Conservation (phyloP, 257 asterid species). For the Striga asiatica region DNA sequence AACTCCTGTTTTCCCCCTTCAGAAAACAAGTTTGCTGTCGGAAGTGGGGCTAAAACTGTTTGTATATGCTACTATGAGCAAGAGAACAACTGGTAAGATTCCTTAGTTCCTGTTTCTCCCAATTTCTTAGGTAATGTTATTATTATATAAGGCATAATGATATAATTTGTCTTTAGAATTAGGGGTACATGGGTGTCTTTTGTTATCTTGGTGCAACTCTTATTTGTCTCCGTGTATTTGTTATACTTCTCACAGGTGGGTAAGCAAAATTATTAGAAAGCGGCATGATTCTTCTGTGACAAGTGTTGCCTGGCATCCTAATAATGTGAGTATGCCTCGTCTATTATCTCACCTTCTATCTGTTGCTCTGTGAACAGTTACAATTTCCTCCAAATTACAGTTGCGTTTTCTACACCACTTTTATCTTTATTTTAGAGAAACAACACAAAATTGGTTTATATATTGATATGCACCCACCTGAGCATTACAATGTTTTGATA, state of each 20-base stretch:
- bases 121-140: background rate
- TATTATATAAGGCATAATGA: background rate
- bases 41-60: slow-evolving; percentile 99
- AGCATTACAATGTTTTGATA: background rate
- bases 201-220: background rate
- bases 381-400: slow-evolving; percentile 1
- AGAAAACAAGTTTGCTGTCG: slow-evolving; percentile 99
- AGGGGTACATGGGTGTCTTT: background rate
- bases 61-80: slow-evolving; percentile 98
- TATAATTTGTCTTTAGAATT: background rate
- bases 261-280: slow-evolving; percentile 91
- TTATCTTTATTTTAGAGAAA: slow-evolving; percentile 4
- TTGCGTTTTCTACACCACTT: slow-evolving; percentile 9
- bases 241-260: slow-evolving; percentile 71
- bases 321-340: slow-evolving; percentile 57
- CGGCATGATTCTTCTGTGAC: slow-evolving; percentile 98
- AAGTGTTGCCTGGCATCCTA: slow-evolving; percentile 95
- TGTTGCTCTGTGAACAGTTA: slow-evolving; percentile 6
- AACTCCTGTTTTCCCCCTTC: slow-evolving; percentile 16
- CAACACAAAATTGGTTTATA: background rate
- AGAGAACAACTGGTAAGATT: slow-evolving; percentile 88
- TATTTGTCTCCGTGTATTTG: slow-evolving; percentile 7
- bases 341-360: slow-evolving; percentile 5
- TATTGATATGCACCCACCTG: background rate
- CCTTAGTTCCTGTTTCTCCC: slow-evolving; percentile 10